A percentile compares a stretch with the other conserved stretches of the same genome.
These are phyloP conservation scores for Eucalyptus curtisii DNA, from an alignment of 345 rosid species.

Conservation along the genomic window DNA sequence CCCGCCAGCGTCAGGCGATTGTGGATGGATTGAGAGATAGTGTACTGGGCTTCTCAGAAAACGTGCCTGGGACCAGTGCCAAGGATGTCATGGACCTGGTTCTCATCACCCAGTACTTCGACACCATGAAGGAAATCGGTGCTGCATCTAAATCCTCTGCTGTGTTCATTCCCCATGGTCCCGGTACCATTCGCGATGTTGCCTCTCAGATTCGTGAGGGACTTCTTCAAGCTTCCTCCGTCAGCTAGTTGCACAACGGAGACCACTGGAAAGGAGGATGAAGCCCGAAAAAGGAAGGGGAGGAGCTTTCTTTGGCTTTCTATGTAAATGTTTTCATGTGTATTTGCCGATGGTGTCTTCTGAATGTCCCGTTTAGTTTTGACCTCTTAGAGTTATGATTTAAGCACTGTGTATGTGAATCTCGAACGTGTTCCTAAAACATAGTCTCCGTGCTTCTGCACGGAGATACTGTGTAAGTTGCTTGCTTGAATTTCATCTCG, in stretches of 20 bases:
- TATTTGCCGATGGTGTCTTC: not conserved
- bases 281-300: not conserved
- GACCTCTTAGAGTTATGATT: not conserved
- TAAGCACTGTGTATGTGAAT: not conserved
- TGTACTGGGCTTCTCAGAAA: slow-evolving; percentile 11
- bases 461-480: not conserved
- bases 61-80: slow-evolving; percentile 6
- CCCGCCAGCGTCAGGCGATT: slow-evolving; percentile 14
- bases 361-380: not conserved
- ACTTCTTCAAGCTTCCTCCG: slow-evolving; percentile 2
- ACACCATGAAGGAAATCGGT: slow-evolving; percentile 12
- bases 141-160: slow-evolving; percentile 6
- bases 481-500: not conserved
- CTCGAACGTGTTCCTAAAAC: not conserved
- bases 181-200: slow-evolving; percentile 8
- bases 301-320: not conserved
- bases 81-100: slow-evolving; percentile 17
- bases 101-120: slow-evolving; percentile 9
- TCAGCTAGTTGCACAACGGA: not conserved
- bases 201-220: slow-evolving; percentile 12
- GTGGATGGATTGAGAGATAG: slow-evolving; percentile 17
- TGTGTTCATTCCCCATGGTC: slow-evolving; percentile 12
- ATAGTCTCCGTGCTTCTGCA: not conserved
- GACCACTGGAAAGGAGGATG: not conserved
- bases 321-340: not conserved